Evolutionary conservation across 75 land plant species (phyloP), one percentile per base, ranked within the genome.

Genomic region (Selaginella moellendorffii): DNA sequence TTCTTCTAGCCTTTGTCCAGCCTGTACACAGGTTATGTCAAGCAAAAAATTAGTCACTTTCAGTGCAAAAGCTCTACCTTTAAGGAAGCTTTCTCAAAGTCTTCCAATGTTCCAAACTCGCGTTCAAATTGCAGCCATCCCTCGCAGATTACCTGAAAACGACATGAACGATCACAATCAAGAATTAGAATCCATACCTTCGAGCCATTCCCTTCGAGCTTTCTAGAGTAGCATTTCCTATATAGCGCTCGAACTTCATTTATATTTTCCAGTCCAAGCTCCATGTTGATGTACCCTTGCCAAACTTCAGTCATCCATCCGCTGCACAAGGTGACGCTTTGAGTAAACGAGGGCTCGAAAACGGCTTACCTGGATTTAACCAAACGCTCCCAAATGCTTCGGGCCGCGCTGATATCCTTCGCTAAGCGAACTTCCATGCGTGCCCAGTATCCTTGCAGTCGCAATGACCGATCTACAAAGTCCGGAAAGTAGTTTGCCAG

Each of bases 331-430:
- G n/a, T n/a, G n/a, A n/a, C n/a, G n/a, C n/a, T n/a, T n/a, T n/a
- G n/a, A n/a, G n/a, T n/a, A n/a, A n/a, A n/a, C n/a, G n/a, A n/a
- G n/a, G n/a, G n/a, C n/a, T n/a, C n/a, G n/a, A n/a, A n/a, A n/a
- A n/a, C n/a, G n/a, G n/a, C n/a, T 61, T 28, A 95, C 99, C 91
- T 83, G 54, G 65, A 77, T 68, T 90, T 95, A 18, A 86, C 78
- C 54, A 95, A 72, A 46, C 76, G 79, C 63, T 95, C 99, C 97
- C 97, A 95, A 56, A 95, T 86, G 29, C 80, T 79, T 30, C 99
- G 87, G 63, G 99, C 97, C 31, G 91, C 86, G 73, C 20, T 72
- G 21, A 77, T 1, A 74, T 90, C 88, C 53, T 86, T 83, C 63
- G 63, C 78, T 52, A 95, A 54, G 1, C 66, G 69, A 30, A 61